Evolutionary conservation across 2,329 filamentous ascomycete genomes (phyloP).

Genomic region (Aureobasidium sp.): DNA sequence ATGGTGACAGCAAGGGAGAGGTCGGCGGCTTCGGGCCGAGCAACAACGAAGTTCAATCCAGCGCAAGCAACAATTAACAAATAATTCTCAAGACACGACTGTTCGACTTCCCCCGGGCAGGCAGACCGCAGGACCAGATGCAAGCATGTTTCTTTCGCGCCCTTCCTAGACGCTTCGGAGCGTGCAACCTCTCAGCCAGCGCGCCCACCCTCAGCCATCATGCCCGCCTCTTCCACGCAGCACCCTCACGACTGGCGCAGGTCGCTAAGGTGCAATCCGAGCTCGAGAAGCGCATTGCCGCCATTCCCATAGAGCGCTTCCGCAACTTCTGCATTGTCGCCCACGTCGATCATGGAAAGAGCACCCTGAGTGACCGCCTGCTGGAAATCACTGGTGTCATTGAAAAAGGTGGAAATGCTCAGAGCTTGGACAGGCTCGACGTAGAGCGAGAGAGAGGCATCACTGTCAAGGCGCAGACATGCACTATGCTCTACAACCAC

Average conservation of each 20-base stretch:
- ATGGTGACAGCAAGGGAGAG: neutral
- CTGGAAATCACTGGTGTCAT: constrained; percentile 95
- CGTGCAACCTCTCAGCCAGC: constrained; percentile 18
- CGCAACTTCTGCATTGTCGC: constrained; percentile 99
- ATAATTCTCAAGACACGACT: neutral
- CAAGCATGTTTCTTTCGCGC: constrained; percentile 38
- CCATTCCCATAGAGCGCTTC: constrained; percentile 68
- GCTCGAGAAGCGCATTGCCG: constrained; percentile 57
- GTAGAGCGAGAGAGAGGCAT: constrained; percentile 94
- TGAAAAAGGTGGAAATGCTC: constrained; percentile 75
- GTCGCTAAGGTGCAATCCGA: constrained; percentile 35
- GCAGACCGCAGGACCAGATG: constrained; percentile 28
- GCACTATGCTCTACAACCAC: constrained; percentile 92
- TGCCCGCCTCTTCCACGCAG: constrained; percentile 19
- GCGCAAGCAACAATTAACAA: neutral
- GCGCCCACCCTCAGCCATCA: constrained; percentile 4
- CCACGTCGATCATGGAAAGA: constrained; percentile 98
- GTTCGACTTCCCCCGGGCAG: neutral
- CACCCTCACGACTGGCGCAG: constrained; percentile 26
- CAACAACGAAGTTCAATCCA: neutral
- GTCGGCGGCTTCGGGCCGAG: neutral
- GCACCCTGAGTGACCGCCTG: constrained; percentile 83
- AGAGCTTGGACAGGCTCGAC: constrained; percentile 93
- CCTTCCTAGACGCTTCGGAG: constrained; percentile 32
- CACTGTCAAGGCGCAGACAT: constrained; percentile 97